Percentiles rank a stretch among this genome's conserved stretches.
Evolutionary conservation across 1,284 basidiomycete genomes (phyloP).

Genomic region (Peniophora sp.): DNA sequence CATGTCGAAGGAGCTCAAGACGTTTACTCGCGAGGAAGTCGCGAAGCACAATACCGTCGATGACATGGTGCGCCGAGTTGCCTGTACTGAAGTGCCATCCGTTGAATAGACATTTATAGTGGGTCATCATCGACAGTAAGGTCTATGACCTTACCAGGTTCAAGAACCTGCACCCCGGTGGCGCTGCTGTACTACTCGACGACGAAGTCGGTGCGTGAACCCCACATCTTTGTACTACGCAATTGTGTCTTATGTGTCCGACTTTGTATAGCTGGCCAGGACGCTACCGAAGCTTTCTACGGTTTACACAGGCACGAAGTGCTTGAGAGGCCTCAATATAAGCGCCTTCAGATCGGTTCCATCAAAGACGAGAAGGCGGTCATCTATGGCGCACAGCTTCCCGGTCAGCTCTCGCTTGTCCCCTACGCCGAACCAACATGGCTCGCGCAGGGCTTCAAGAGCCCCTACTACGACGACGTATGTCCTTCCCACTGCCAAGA

Average conservation of each 20-base stretch:
- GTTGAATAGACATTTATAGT: conserved; percentile 33
- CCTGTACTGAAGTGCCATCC: not conserved
- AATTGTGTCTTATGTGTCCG: not conserved
- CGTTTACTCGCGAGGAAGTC: conserved; percentile 45
- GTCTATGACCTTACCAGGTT: conserved; percentile 81
- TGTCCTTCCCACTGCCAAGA: no score
- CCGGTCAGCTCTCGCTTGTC: conserved; percentile 59
- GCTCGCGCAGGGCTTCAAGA: conserved; percentile 59
- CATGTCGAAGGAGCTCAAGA: conserved; percentile 29
- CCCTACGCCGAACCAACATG: conserved; percentile 84
- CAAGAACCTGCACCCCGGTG: conserved; percentile 76
- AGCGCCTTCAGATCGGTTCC: conserved; percentile 61
- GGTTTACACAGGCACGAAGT: conserved; percentile 79
- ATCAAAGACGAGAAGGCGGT: conserved; percentile 61
- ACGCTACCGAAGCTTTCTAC: conserved; percentile 83
- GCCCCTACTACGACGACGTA: conserved; percentile 61
- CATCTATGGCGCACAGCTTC: conserved; percentile 35
- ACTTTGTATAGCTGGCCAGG: conserved; percentile 46
- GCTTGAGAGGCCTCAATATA: conserved; percentile 65
- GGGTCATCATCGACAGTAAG: conserved; percentile 78
- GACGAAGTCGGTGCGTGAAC: conserved; percentile 52
- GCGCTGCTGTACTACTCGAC: conserved; percentile 67
- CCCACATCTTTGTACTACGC: conserved; percentile 16
- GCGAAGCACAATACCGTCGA: conserved; percentile 54
- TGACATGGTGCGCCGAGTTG: conserved; percentile 35